A percentile compares a stretch with the other conserved stretches of the same genome.
Conservation (phyloP, 164 flowering plant species). For the Annona cherimola region DNA sequence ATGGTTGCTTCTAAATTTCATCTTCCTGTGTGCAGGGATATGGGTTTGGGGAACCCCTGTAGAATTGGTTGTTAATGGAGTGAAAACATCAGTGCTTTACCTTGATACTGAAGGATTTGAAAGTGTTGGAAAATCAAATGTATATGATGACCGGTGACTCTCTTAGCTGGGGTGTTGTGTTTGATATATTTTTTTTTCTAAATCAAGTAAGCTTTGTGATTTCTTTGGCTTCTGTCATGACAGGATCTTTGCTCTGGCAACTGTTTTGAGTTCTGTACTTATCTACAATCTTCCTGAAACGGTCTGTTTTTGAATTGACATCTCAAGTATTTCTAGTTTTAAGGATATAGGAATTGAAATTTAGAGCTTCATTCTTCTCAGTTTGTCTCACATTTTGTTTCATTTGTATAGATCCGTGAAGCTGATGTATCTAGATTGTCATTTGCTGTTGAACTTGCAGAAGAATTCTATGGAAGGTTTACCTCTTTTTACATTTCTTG, state of each 20-base stretch:
- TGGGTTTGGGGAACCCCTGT: constrained; percentile 97
- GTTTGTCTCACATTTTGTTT: neutral
- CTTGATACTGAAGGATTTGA: constrained; percentile 99
- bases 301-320: constrained; percentile 41
- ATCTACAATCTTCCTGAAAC: constrained; percentile 96
- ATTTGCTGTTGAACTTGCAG: constrained; percentile 99
- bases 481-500: neutral
- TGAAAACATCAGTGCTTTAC: constrained; percentile 80
- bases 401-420: constrained; percentile 74
- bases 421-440: constrained; percentile 97
- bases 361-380: neutral
- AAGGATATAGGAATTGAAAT: neutral
- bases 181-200: neutral
- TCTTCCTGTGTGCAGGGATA: constrained; percentile 49
- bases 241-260: constrained; percentile 97
- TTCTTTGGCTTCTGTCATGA: neutral
- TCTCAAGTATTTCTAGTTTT: neutral
- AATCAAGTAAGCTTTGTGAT: neutral
- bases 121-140: constrained; percentile 98
- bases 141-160: constrained; percentile 87
- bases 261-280: constrained; percentile 96
- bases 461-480: constrained; percentile 99
- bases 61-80: constrained; percentile 70
- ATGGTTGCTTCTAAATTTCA: neutral
- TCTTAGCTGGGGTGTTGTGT: constrained; percentile 7